phyloP scores from a whole-genome alignment of 106 monocot species.

The Narthecium ossifragum region DNA sequence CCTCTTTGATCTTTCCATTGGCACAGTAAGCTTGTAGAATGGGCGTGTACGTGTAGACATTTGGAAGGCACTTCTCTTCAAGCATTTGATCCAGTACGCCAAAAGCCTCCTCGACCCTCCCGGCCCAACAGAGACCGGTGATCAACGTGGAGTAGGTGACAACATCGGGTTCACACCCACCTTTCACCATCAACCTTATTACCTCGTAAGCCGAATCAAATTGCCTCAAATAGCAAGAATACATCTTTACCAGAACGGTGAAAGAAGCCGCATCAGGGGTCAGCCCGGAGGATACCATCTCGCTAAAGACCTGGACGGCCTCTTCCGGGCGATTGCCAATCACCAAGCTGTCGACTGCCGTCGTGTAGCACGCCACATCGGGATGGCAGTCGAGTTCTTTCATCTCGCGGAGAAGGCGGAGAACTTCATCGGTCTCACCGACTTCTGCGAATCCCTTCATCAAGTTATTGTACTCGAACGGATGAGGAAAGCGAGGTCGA shows the following conservation, averaged over 20 bases:
- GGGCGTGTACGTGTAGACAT: conserved; percentile 30
- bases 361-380: conserved; percentile 5
- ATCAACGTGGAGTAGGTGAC: conserved; percentile 5
- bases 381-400: background rate
- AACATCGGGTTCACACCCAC: background rate
- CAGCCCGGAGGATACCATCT: background rate
- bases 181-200: background rate
- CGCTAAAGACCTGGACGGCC: background rate
- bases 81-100: conserved; percentile 3
- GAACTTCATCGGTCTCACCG: background rate
- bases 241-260: conserved; percentile 9
- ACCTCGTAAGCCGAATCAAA: conserved; percentile 7
- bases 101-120: conserved; percentile 1
- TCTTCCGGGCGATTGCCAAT: background rate
- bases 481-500: background rate
- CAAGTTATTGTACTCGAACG: conserved; percentile 3
- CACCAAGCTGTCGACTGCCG: background rate
- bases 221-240: conserved; percentile 2
- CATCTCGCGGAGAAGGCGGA: conserved; percentile 7
- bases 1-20: conserved; percentile 22
- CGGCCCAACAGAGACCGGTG: background rate
- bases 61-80: background rate
- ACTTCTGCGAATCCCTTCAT: background rate
- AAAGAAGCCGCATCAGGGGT: background rate
- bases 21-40: conserved; percentile 31